Evolutionary conservation across 1,139 yeast genomes (phyloP), one percentile per base, ranked within the genome.

Genomic region (Scheffersomyces quercinus): DNA sequence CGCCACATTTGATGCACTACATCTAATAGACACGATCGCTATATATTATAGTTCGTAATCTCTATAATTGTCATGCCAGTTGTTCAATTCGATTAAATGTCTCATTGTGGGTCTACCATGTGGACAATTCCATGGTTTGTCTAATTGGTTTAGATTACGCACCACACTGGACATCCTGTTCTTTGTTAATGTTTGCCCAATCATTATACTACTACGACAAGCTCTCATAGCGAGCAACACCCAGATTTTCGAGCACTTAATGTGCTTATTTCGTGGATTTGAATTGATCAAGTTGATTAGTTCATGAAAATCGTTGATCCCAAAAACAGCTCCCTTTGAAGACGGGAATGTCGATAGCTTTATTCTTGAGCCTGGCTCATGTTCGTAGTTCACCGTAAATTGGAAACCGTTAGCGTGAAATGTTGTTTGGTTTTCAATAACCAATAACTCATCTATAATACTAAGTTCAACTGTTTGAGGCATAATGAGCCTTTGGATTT

Each of bases 101-200:
- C 99, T 74, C 85, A 93, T 81, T 1, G 99, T 93, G 0, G 99
- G 99, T 48, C 99, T 71, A 0, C 99, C 99, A 65, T 93, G 99
- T 0, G 99, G 99, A 63, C 99, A 93, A 58, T 91, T 93, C 99
- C 99, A 95, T 0, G 99, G 99, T 57, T 88, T 88, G 49, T 90
- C 93, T 32, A 95, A 68, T 0, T 64, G 67, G 15, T 95, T 81
- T 44, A 95, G 68, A 54, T 90, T 79, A 28, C 67, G 61, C 2
- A 93, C 91, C 1, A 93, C 82, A 37, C 61, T 67, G 2, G 64
- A 60, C 99, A 95, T 95, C 6, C 80, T 77, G 8, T 62, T 66
- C 20, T 46, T 55, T 4, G 72, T 75, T 39, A 93, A 67, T 1
- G 85, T 77, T 50, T 80, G 85, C 0, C 99, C 99, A 40, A 93